These are phyloP conservation scores for Senecio squalidus DNA, from an alignment of 140 eudicot species.

Conservation along the genomic window DNA sequence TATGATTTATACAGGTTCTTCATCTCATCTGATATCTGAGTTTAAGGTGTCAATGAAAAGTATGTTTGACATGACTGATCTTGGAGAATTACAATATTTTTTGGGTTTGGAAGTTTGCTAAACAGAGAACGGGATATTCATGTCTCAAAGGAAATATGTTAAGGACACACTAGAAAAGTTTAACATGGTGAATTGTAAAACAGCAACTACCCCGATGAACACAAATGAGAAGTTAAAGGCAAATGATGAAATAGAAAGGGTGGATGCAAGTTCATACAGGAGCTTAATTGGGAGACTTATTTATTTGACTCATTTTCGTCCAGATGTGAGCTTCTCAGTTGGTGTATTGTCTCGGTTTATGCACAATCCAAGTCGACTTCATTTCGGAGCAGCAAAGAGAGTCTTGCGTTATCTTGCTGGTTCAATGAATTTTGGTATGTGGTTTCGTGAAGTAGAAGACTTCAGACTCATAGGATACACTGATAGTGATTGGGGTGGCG, in stretches of 20 bases:
- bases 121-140: neutral
- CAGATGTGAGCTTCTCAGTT: conserved; percentile 3
- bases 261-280: neutral
- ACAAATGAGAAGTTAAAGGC: conserved; percentile 8
- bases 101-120: neutral
- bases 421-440: conserved; percentile 2
- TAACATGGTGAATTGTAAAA: neutral
- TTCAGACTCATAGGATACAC: conserved; percentile 6
- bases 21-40: neutral
- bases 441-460: neutral
- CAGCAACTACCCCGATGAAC: neutral
- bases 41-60: neutral
- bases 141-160: conserved; percentile 1
- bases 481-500: conserved; percentile 10
- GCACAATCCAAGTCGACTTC: conserved; percentile 7
- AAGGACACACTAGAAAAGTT: conserved; percentile 2
- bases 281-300: conserved; percentile 14
- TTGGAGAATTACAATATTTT: neutral
- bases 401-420: conserved; percentile 6
- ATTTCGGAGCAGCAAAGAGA: conserved; percentile 11
- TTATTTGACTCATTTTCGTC: conserved; percentile 4
- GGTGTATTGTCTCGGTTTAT: conserved; percentile 12
- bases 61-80: neutral
- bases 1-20: neutral
- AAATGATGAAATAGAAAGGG: neutral